Percentiles rank a stretch among this genome's conserved stretches.
Evolutionary conservation across 176 grass and related monocot genomes (phyloP).

Genomic region (Avena eriantha): DNA sequence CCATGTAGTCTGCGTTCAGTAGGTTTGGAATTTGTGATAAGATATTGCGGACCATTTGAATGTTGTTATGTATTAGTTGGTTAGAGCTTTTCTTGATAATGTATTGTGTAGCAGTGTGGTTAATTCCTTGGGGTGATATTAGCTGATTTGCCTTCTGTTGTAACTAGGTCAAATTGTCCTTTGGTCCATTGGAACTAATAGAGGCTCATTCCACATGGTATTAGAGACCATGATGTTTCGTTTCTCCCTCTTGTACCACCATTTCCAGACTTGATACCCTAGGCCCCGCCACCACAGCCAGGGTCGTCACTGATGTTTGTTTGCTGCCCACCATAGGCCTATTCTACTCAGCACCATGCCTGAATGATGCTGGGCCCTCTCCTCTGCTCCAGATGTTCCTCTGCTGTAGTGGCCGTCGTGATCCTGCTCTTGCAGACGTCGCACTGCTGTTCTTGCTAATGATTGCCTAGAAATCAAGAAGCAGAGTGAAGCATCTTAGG

Average conservation of each 20-base stretch:
- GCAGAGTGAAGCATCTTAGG: too few relatives aligned
- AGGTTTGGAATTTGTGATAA: conserved; percentile 25
- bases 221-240: not conserved
- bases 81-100: not conserved
- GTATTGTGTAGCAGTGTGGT: not conserved
- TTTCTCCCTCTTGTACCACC: not conserved
- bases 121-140: not conserved
- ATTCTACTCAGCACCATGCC: not conserved
- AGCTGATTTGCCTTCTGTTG: not conserved
- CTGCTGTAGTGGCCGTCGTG: not conserved
- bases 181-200: not conserved
- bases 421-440: not conserved
- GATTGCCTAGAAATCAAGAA: not conserved
- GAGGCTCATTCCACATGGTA: not conserved
- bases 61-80: not conserved
- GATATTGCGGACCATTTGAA: not conserved
- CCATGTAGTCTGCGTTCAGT: conserved; percentile 14
- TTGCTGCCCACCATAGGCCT: not conserved
- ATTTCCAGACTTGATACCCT: not conserved
- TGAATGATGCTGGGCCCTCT: not conserved
- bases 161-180: not conserved
- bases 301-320: not conserved
- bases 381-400: not conserved
- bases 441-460: not conserved
- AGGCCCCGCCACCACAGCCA: not conserved